Percentiles rank a stretch among this genome's conserved stretches.
Conservation (phyloP, 495 filamentous ascomycete genomes). For the Clavariopsis aquatica region DNA sequence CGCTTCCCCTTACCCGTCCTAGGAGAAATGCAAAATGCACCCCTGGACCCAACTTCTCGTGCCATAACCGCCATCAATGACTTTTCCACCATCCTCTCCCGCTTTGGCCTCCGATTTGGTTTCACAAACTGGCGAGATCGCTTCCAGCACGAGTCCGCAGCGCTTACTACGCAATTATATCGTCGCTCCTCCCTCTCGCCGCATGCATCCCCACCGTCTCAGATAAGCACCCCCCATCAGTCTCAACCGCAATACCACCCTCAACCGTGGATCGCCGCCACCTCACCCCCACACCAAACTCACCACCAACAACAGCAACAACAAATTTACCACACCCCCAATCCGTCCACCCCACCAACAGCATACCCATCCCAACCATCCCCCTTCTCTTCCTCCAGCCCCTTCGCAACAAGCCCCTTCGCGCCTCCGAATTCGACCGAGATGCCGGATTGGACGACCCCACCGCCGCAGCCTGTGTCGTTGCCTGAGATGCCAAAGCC, state of each 20-base stretch:
- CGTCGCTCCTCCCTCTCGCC: slow-evolving; percentile 28
- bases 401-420: slow-evolving; percentile 7
- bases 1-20: slow-evolving; percentile 25
- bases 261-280: slow-evolving; percentile 8
- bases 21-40: slow-evolving; percentile 8
- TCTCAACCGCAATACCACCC: background rate
- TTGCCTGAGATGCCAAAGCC: slow-evolving; percentile 28
- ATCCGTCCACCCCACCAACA: slow-evolving; percentile 16
- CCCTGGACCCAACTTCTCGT: slow-evolving; percentile 25
- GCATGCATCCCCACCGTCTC: slow-evolving; percentile 12
- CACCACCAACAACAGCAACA: background rate
- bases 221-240: slow-evolving; percentile 2
- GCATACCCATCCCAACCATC: slow-evolving; percentile 16
- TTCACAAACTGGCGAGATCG: slow-evolving; percentile 44
- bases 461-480: slow-evolving; percentile 7
- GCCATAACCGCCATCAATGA: slow-evolving; percentile 43
- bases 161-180: slow-evolving; percentile 29
- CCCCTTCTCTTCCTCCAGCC: slow-evolving; percentile 25
- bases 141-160: slow-evolving; percentile 36
- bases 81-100: slow-evolving; percentile 40
- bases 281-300: background rate
- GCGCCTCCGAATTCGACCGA: background rate
- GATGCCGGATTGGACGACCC: slow-evolving; percentile 19
- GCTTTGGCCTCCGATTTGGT: slow-evolving; percentile 44
- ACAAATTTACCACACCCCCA: background rate